Evolutionary conservation across 2,329 filamentous ascomycete species (phyloP).

Genomic region (Monosporascus sp.): DNA sequence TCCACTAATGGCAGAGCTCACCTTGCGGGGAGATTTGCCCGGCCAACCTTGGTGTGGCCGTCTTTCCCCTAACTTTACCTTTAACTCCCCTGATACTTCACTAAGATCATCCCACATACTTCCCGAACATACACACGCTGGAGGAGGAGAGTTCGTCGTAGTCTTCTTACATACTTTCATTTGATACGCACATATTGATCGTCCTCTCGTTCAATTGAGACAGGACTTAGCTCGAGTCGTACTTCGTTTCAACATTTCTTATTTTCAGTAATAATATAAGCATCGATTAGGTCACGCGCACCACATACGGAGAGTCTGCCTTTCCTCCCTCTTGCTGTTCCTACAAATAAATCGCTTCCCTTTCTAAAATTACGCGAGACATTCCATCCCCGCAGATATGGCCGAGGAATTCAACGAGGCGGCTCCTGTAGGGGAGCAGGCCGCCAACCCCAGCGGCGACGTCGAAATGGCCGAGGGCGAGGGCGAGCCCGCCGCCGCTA

Average conservation of each 20-base stretch:
- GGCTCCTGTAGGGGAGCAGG: conserved; percentile 21
- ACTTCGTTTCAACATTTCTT: background rate
- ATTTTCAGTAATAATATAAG: background rate
- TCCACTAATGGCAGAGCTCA: background rate
- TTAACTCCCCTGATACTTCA: background rate
- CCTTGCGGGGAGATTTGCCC: background rate
- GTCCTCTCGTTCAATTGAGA: background rate
- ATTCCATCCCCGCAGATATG: conserved; percentile 10
- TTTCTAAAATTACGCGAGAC: background rate
- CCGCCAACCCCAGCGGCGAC: conserved; percentile 26
- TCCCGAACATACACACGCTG: background rate
- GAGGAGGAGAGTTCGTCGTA: no score
- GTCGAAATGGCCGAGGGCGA: conserved; percentile 34
- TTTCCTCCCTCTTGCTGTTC: background rate
- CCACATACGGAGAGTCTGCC: no score
- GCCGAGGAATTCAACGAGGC: conserved; percentile 26
- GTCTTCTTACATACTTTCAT: background rate
- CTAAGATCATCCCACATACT: background rate
- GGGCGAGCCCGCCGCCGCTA: no score
- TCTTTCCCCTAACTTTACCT: background rate
- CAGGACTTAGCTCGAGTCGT: background rate
- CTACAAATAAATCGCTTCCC: background rate
- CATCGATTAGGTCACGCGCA: background rate
- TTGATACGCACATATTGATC: background rate
- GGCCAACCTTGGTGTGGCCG: background rate